Evolutionary conservation across 139 green algal species (phyloP), one percentile per base, ranked within the genome.

Genomic region (Gonium pectorale): DNA sequence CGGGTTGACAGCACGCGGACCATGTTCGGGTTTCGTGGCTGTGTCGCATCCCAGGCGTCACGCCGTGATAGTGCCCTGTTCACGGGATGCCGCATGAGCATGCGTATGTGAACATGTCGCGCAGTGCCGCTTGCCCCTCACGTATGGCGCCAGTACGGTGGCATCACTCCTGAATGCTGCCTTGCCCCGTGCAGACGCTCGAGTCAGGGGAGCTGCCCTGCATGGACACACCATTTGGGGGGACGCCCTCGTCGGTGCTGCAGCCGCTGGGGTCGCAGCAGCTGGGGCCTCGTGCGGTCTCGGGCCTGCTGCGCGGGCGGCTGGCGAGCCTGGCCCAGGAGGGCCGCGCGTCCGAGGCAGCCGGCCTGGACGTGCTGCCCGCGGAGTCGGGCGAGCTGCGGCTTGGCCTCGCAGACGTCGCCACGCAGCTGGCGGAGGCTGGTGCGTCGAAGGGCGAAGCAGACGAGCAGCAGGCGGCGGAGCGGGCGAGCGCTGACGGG

Each of bases 341-440:
- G n/a, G n/a, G n/a, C n/a, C n/a, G n/a, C n/a, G 11, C 70, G 31
- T 27, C 33, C 24, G 44, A 9, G 44, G 9, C n/a, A 19, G 37
- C 22, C 5, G 22, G 17, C 27, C 29, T 79, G 29, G 40, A 31
- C 37, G 59, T 83, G 43, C 15, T 4, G 19, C 43, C 31, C 0
- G 62, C 26, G 27, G 77, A 83, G 62, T 73, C 77, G n/a, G 77
- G 77, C 2, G 77, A 73, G 77, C 62, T 83, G 59, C 77, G 9
- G 43, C 8, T 73, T 5, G n/a, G n/a, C n/a, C n/a, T n/a, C n/a
- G 19, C 56, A 64, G 22, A 22, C 27, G 68, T 62, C 44, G 68
- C 49, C 49, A 56, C 17, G 49, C 49, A 56, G 49, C 9, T 70
- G 38, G 3, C 60, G 9, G 60, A 40, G 4, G 60, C 60, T 40